Conservation (phyloP, 176 grass and related monocot genomes). For the Bonia amplexicaulis region DNA sequence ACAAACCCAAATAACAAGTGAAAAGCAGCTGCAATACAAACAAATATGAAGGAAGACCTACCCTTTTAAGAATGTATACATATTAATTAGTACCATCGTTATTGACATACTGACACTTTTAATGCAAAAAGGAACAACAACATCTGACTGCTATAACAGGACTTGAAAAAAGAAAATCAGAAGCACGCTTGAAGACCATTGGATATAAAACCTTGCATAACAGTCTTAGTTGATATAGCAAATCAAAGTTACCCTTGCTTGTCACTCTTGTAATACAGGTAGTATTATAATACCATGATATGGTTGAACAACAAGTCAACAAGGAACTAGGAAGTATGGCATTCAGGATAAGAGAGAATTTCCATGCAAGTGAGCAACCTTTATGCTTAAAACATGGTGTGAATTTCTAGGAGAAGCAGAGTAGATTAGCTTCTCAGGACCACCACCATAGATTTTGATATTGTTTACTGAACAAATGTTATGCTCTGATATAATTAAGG, state of each 20-base stretch:
- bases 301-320: not conserved
- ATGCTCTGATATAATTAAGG: not conserved
- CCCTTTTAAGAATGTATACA: not conserved
- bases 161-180: not conserved
- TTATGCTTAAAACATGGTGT: not conserved
- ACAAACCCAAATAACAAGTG: not conserved
- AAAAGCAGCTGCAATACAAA: not conserved
- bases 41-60: not conserved
- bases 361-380: not conserved
- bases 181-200: not conserved
- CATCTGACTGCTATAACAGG: not conserved
- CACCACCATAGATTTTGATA: not conserved
- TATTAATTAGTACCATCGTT: not conserved
- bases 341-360: not conserved
- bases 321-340: not conserved
- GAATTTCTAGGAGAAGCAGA: constrained; percentile 2
- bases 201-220: not conserved
- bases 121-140: not conserved
- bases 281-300: not conserved
- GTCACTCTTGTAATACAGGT: not conserved
- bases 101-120: not conserved
- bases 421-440: not conserved
- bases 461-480: constrained; percentile 5
- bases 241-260: not conserved
- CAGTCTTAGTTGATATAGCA: not conserved